Evolutionary conservation across 1,139 yeast genomes (phyloP).

Genomic region (Yamadazyma spencermartinsiae): DNA sequence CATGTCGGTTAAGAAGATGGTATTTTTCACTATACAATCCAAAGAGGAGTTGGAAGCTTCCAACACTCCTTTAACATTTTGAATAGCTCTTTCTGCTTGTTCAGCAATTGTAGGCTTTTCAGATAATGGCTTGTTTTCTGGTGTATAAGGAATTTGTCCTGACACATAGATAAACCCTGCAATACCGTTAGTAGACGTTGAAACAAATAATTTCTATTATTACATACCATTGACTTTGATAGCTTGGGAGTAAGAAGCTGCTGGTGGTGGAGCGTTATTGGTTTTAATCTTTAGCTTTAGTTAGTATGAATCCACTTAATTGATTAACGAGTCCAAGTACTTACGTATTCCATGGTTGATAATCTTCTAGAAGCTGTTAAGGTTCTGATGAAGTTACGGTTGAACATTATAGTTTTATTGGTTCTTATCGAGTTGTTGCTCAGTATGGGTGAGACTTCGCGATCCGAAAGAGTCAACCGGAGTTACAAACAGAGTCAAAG

Average conservation of each 20-base stretch:
- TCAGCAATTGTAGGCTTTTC: slow-evolving; percentile 67
- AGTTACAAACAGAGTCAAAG: too few species aligned
- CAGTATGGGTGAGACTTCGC: background rate
- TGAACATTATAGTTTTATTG: slow-evolving; percentile 10
- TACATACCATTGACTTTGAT: slow-evolving; percentile 75
- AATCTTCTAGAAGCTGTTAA: slow-evolving; percentile 28
- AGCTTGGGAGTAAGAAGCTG: slow-evolving; percentile 94
- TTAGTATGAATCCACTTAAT: too few species aligned
- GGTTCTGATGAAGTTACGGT: slow-evolving; percentile 14
- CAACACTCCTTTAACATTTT: slow-evolving; percentile 73
- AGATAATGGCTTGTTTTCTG: slow-evolving; percentile 76
- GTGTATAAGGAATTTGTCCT: slow-evolving; percentile 91
- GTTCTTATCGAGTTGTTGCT: background rate
- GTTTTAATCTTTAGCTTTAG: slow-evolving; percentile 52
- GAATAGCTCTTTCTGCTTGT: slow-evolving; percentile 82
- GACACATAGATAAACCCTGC: slow-evolving; percentile 84
- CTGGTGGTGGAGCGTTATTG: slow-evolving; percentile 88
- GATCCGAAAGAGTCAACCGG: too few species aligned
- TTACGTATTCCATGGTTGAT: slow-evolving; percentile 48
- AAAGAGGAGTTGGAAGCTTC: slow-evolving; percentile 82
- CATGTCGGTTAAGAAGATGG: slow-evolving; percentile 88
- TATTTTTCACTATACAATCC: slow-evolving; percentile 81
- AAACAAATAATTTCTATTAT: slow-evolving; percentile 1
- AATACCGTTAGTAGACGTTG: slow-evolving; percentile 23
- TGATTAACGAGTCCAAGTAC: too few species aligned